Evolutionary conservation across 2,329 filamentous ascomycete genomes (phyloP).

Genomic region (Neonectria magnoliae): DNA sequence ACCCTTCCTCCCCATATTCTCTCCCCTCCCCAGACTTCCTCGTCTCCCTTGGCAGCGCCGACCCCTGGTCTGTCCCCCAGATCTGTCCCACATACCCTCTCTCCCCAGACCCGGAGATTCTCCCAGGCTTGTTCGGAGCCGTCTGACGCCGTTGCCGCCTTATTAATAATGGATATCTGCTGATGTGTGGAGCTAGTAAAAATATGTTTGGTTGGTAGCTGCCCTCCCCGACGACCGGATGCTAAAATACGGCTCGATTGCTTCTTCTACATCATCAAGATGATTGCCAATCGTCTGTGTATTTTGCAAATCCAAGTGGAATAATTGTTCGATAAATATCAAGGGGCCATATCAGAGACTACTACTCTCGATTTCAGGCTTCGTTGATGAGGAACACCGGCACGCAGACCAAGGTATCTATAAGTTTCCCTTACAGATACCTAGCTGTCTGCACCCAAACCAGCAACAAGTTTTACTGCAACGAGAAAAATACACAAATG

Average conservation of each 20-base stretch:
- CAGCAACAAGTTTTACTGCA: not conserved
- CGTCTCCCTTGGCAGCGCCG: not conserved
- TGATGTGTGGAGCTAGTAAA: not conserved
- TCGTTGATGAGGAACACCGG: not conserved
- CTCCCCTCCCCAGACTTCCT: conserved; percentile 16
- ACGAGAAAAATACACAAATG: not conserved
- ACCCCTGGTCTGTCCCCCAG: conserved; percentile 10
- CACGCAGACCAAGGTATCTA: too few species aligned
- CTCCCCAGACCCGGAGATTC: conserved; percentile 5
- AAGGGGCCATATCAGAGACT: too few species aligned
- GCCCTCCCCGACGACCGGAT: not conserved
- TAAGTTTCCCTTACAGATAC: too few species aligned
- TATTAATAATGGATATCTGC: conserved; percentile 11
- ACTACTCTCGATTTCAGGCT: not conserved
- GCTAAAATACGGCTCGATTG: not conserved
- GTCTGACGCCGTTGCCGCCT: conserved; percentile 15
- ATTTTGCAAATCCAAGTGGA: not conserved
- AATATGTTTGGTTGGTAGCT: not conserved
- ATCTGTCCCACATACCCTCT: conserved; percentile 15
- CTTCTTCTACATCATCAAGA: not conserved
- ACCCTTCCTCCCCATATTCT: conserved; percentile 8
- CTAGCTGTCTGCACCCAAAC: not conserved
- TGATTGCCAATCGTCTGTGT: not conserved
- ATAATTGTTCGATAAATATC: not conserved
- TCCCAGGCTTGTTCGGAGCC: not conserved